A percentile compares a stretch with the other conserved stretches of the same genome.
phyloP scores from a whole-genome alignment of 495 filamentous ascomycete species.

The Parachaetomium inaequale region DNA sequence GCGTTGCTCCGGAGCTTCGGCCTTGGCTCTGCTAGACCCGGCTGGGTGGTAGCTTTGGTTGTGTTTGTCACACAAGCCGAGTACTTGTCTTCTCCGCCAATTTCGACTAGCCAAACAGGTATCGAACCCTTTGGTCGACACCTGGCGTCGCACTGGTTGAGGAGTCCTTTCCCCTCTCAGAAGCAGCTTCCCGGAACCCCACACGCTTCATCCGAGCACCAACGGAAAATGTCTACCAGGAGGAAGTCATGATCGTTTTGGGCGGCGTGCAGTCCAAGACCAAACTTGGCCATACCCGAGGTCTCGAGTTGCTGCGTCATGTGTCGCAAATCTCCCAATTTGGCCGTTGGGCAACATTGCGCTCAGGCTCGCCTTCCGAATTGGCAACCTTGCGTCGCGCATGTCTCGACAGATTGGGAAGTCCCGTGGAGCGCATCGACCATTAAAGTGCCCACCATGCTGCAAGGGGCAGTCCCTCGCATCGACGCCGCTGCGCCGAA shows the following conservation, averaged over 20 bases:
- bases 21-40: neutral
- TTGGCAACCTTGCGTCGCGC: slow-evolving; percentile 25
- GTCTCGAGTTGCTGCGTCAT: slow-evolving; percentile 23
- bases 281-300: slow-evolving; percentile 14
- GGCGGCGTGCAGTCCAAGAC: neutral
- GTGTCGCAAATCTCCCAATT: slow-evolving; percentile 35
- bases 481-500: neutral
- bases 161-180: neutral
- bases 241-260: neutral
- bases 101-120: neutral
- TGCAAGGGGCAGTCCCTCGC: neutral
- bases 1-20: neutral
- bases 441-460: neutral
- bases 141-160: neutral
- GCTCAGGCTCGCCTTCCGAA: slow-evolving; percentile 31
- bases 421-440: neutral
- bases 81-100: neutral
- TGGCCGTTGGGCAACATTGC: slow-evolving; percentile 22
- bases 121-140: neutral
- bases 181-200: neutral
- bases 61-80: neutral
- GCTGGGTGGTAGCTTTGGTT: neutral
- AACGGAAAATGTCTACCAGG: too few relatives aligned
- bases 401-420: slow-evolving; percentile 19
- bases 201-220: neutral